phyloP scores from a whole-genome alignment of 2,329 filamentous ascomycete genomes.

The Cytospora piceicola region DNA sequence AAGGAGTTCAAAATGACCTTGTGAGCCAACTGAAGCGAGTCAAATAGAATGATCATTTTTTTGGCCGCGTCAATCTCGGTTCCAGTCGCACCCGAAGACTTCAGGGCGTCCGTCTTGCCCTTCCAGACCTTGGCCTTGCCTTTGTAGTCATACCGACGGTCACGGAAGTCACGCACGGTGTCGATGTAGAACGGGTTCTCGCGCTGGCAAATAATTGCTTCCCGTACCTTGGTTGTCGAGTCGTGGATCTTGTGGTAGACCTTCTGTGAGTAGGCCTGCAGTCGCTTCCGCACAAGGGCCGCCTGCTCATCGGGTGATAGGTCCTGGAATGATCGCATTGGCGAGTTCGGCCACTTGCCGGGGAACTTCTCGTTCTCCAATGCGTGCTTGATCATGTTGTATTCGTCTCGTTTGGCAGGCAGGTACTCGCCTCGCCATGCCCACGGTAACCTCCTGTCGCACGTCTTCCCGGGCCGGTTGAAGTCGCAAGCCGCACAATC shows the following conservation, averaged over 20 bases:
- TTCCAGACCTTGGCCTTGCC: slow-evolving; percentile 99
- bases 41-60: slow-evolving; percentile 97
- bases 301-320: slow-evolving; percentile 83
- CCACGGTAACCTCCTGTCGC: slow-evolving; percentile 93
- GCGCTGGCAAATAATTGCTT: slow-evolving; percentile 97
- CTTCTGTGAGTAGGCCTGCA: slow-evolving; percentile 95
- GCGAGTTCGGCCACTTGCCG: slow-evolving; percentile 71
- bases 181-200: slow-evolving; percentile 99
- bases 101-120: slow-evolving; percentile 86
- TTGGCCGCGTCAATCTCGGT: slow-evolving; percentile 89
- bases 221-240: slow-evolving; percentile 85
- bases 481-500: slow-evolving; percentile 98
- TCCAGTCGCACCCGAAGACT: slow-evolving; percentile 75
- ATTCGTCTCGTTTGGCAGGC: slow-evolving; percentile 94
- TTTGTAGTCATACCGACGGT: slow-evolving; percentile 97
- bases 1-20: slow-evolving; percentile 99
- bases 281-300: slow-evolving; percentile 76
- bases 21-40: slow-evolving; percentile 94
- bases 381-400: slow-evolving; percentile 96
- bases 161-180: slow-evolving; percentile 93
- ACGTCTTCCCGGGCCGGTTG: slow-evolving; percentile 95
- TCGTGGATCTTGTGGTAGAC: slow-evolving; percentile 99
- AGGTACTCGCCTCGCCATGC: slow-evolving; percentile 97
- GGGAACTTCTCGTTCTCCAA: slow-evolving; percentile 93
- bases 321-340: slow-evolving; percentile 77